Evolutionary conservation across 495 filamentous ascomycete species (phyloP), one percentile per base, ranked within the genome.

Genomic region (Aspergillus incahuasiensis): DNA sequence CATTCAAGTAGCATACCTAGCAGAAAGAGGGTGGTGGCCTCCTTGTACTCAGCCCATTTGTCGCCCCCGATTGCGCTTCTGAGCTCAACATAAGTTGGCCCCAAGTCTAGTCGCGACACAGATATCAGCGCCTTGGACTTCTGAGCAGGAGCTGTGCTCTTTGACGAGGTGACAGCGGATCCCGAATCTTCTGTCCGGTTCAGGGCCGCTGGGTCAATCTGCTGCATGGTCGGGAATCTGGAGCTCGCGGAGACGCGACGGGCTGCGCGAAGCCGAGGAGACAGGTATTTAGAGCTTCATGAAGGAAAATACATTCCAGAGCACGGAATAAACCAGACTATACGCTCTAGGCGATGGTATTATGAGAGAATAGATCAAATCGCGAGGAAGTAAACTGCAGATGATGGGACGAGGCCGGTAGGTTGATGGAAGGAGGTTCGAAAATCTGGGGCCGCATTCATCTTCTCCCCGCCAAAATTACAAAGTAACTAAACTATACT

Each of bases 41-140:
- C 87, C 71, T 95, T 96, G 69, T 98, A 98, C 56, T 80, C 80
- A 41, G 79, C 76, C 94, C 94, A 98, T 68, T 89, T 80, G 67
- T 96, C 92, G 43, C 85, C 25, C 25, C 25, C 79, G 68, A 97
- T 86, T 39, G 80, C 83, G 40, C 79, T 74, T 68, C 96, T 97
- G 43, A 98, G 79, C 57, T 86, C 84, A 34, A 89, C 87, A 66
- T 97, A 97, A 59, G 92, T 78, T 24, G 90, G 88, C 67, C 97
- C 92, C 21, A 96, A 75, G 65, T 98, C 92, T 55, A 97, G 88
- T 62, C 94, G 87, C 77, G 87, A 86, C 56, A 84, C 84, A 5
- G 83, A 82, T 62, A 87, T 90, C 48, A 80, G 52, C 70, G 76
- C 73, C 78, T 88, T 73, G 8, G 74, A 68, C 59, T 80, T 82